Evolutionary conservation across 2,329 filamentous ascomycete genomes (phyloP), one percentile per base, ranked within the genome.

Genomic region (Aspergillus ochraceoroseus): DNA sequence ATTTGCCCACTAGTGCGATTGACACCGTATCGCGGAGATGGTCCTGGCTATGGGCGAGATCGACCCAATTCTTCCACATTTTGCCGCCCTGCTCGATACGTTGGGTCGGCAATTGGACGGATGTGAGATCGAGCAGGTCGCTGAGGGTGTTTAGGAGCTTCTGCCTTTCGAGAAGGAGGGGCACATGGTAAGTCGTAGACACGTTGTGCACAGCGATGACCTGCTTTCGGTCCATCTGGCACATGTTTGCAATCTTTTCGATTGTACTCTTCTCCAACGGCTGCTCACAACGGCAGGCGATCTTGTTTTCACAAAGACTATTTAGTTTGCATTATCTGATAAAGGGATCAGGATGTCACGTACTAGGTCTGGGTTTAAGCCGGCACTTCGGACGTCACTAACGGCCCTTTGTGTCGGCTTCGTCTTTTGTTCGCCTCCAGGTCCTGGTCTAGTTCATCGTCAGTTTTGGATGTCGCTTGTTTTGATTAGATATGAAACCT

Each of bases 391-490:
- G 47, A 89, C 82, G 55, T 85, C 80, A 59, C 83, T 83, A 56
- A 96, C 87, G 17, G 90, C 87, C 56, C 87, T 80, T 65, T 98
- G 92, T 0, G 92, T 98, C 0, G 92, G 92, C 71, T 96, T 96
- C 7, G 89, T 96, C 78, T 96, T 96, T 66, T 94, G 82, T 72
- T 96, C 83, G 22, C 78, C 76, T 11, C 52, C 55, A 13, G 37
- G 37, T 32, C 37, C 37, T 6, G 37, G 37, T 15, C 25, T 27
- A 27, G 13, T 13, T 13, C 13, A 9, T 3, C 8, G 7, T 27
- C 7, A 27, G 25, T 8, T 9, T 27, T 9, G 25, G 13, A n/a
- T 13, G 13, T n/a, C 13, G 25, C 5, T 27, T 27, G 22, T n/a
- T 25, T n/a, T 7, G 7, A 25, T n/a, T 27, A 9, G 7, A n/a